phyloP scores from a whole-genome alignment of 345 rosid species.

The Stellera chamaejasme region DNA sequence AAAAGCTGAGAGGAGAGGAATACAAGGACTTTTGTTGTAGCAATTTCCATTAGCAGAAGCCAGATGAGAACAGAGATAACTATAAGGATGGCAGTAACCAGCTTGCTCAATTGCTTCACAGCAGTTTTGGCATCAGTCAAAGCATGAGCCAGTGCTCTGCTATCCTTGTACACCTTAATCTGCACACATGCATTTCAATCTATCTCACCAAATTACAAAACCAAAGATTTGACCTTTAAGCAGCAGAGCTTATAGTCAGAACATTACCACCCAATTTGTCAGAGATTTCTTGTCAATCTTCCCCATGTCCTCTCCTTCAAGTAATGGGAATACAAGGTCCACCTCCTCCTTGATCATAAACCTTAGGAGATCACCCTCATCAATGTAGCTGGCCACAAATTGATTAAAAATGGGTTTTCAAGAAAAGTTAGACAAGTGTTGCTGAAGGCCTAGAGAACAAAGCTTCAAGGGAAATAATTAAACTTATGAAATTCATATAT shows the following conservation, averaged over 20 bases:
- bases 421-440: not conserved
- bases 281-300: conserved; percentile 51
- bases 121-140: conserved; percentile 85
- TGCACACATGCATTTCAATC: conserved; percentile 17
- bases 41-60: conserved; percentile 64
- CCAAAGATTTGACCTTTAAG: not conserved
- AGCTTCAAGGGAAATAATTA: not conserved
- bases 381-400: conserved; percentile 45
- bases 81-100: conserved; percentile 46
- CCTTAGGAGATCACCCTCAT: conserved; percentile 59
- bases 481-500: conserved; percentile 15
- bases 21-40: conserved; percentile 57
- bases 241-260: not conserved
- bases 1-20: conserved; percentile 59
- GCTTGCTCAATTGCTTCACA: conserved; percentile 62
- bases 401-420: not conserved
- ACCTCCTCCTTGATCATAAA: conserved; percentile 92
- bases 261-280: conserved; percentile 75
- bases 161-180: conserved; percentile 69
- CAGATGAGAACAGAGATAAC: conserved; percentile 39
- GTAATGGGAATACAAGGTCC: conserved; percentile 59
- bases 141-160: conserved; percentile 70
- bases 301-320: conserved; percentile 50
- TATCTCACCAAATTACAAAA: not conserved
- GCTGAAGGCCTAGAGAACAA: not conserved